phyloP scores from a whole-genome alignment of 495 filamentous ascomycete genomes.

The Mytilinidion resinicola region DNA sequence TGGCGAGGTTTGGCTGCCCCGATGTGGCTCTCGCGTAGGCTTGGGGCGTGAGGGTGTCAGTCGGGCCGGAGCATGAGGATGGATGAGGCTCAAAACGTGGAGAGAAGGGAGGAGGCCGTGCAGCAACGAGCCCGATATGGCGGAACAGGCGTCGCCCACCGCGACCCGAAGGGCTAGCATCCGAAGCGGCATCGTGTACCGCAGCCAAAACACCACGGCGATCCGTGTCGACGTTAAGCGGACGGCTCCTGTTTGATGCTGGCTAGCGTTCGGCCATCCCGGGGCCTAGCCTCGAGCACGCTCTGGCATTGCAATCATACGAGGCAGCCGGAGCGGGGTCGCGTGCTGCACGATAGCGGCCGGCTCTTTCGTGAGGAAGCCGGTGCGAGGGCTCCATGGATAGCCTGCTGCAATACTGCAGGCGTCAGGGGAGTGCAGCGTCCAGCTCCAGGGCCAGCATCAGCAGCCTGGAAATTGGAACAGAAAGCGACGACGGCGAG shows the following conservation, averaged over 20 bases:
- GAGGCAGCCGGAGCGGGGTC: neutral
- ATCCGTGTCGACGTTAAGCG: conserved; percentile 27
- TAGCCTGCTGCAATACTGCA: neutral
- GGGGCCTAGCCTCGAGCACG: conserved; percentile 1
- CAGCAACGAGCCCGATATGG: conserved; percentile 24
- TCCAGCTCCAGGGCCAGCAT: neutral
- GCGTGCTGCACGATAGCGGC: neutral
- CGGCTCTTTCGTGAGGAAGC: neutral
- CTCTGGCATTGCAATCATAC: neutral
- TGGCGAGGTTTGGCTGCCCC: neutral
- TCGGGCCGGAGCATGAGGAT: conserved; percentile 14
- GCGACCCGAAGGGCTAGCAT: too few species aligned
- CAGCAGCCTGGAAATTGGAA: neutral
- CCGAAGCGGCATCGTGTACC: conserved; percentile 4
- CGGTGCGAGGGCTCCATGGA: too few species aligned
- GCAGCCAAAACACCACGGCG: conserved; percentile 18
- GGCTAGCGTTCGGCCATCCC: conserved; percentile 10
- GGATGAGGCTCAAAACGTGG: conserved; percentile 30
- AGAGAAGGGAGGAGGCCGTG: conserved; percentile 6
- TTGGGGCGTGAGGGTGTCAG: conserved; percentile 5
- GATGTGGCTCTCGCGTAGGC: too few species aligned
- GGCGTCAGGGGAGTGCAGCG: neutral
- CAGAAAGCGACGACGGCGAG: neutral
- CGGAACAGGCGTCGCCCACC: conserved; percentile 24
- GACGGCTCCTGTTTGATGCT: conserved; percentile 12